Conservation (phyloP, 2,329 filamentous ascomycete genomes). For the Aspergillus sp. region DNA sequence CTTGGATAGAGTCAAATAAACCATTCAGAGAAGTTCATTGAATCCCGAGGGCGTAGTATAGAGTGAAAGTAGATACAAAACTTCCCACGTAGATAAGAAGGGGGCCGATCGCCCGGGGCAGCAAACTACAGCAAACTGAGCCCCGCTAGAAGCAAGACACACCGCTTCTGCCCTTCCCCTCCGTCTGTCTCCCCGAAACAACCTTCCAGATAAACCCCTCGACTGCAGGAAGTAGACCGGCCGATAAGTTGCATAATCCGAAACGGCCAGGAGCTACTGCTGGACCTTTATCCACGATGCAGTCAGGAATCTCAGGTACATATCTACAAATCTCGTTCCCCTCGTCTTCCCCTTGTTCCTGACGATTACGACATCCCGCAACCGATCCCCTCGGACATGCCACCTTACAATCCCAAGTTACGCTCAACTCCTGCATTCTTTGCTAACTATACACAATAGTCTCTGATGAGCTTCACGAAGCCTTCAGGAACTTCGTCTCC, state of each 20-base stretch:
- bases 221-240: neutral
- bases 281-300: slow-evolving; percentile 38
- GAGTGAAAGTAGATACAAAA: neutral
- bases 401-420: neutral
- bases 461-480: slow-evolving; percentile 50
- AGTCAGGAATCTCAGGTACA: slow-evolving; percentile 53
- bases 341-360: neutral
- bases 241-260: slow-evolving; percentile 12
- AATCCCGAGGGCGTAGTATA: neutral
- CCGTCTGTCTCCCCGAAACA: slow-evolving; percentile 1
- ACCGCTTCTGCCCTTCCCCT: slow-evolving; percentile 29
- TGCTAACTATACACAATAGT: slow-evolving; percentile 30
- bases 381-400: slow-evolving; percentile 3
- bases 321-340: slow-evolving; percentile 7
- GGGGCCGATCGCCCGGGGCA: neutral
- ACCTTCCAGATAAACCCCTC: neutral
- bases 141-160: slow-evolving; percentile 24
- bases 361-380: neutral
- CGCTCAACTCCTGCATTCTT: slow-evolving; percentile 5
- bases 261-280: slow-evolving; percentile 12
- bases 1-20: neutral
- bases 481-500: slow-evolving; percentile 48
- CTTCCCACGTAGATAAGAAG: neutral
- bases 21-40: neutral
- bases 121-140: neutral